phyloP scores from a whole-genome alignment of 768 basidiomycete genomes.

The Lyophyllum shimeji region DNA sequence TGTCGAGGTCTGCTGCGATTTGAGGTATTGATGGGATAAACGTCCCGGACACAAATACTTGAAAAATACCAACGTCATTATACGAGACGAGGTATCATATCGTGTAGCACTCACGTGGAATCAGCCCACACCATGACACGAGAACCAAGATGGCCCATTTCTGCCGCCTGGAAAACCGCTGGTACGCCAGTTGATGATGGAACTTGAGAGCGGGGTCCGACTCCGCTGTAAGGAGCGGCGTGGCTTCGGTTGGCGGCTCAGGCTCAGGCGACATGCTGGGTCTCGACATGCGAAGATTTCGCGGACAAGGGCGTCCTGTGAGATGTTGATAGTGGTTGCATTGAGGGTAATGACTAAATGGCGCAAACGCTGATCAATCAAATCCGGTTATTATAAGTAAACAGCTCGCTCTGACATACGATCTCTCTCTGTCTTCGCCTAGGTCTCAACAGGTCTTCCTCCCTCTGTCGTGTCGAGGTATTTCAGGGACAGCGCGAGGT shows the following conservation, averaged over 20 bases:
- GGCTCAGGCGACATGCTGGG: not conserved
- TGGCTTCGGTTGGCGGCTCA: conserved; percentile 25
- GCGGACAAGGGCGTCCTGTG: not conserved
- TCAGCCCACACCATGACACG: conserved; percentile 59
- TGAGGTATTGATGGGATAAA: conserved; percentile 78
- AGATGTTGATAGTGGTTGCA: not conserved
- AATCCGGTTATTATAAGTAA: no score
- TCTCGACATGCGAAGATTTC: not conserved
- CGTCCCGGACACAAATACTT: conserved; percentile 68
- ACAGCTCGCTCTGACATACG: no score
- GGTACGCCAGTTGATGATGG: conserved; percentile 43
- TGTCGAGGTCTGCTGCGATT: conserved; percentile 62
- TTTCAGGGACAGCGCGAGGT: no score
- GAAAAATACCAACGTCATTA: not conserved
- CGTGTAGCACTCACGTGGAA: conserved; percentile 47
- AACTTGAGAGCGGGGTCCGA: not conserved
- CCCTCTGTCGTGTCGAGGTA: no score
- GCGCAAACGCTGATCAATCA: not conserved
- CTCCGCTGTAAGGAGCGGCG: conserved; percentile 28
- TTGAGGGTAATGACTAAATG: not conserved
- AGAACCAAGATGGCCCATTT: conserved; percentile 59
- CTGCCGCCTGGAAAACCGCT: conserved; percentile 50
- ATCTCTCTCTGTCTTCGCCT: no score
- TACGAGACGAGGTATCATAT: not conserved
- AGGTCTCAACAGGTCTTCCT: no score